Evolutionary conservation across 2,329 filamentous ascomycete genomes (phyloP), one percentile per base, ranked within the genome.

Genomic region (Penicillium hesseltinei): DNA sequence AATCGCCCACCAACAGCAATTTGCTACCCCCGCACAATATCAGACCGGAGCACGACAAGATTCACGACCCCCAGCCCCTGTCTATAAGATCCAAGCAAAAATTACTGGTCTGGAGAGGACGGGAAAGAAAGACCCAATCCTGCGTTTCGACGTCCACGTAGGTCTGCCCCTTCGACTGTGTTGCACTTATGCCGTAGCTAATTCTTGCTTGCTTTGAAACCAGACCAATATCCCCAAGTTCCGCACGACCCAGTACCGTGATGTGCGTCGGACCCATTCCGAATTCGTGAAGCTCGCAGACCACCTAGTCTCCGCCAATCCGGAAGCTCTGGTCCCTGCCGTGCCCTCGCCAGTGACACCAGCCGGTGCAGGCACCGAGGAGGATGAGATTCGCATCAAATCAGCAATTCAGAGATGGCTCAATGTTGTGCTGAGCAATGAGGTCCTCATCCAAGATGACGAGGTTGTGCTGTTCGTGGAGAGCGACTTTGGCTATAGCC

Each of bases 381-480:
- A 99, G 73, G 94, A 99, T 68, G 94, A 99, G 75, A 81, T 82
- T 23, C 85, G 94, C 15, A 90, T 97, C 61, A 97, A 97, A 77
- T 86, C 87, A 1, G 84, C 91, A 9, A 84, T 99, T 79, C 94
- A 99, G 77, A 84, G 92, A 71, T 99, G 94, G 94, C 82, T 99
- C 68, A 97, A 96, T 74, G 90, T 90, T 58, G 89, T 99, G 21
- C 96, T 94, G 77, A 85, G 85, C 69, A 97, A 94, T 66, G 92
- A 97, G 36, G 87, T 95, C 1, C 84, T 99, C 8, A 96, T 96
- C 81, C 86, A 89, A 61, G 94, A 99, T 72, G 93, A 97, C 61
- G 94, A 99, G 77, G 93, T 97, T 86, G 86, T 97, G 5, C 87
- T 97, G 59, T 99, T 99, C 69, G 92, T 99, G n/a, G 94, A 99